Conservation (phyloP, 1,284 basidiomycete genomes). For the Schizopora paradoxa region DNA sequence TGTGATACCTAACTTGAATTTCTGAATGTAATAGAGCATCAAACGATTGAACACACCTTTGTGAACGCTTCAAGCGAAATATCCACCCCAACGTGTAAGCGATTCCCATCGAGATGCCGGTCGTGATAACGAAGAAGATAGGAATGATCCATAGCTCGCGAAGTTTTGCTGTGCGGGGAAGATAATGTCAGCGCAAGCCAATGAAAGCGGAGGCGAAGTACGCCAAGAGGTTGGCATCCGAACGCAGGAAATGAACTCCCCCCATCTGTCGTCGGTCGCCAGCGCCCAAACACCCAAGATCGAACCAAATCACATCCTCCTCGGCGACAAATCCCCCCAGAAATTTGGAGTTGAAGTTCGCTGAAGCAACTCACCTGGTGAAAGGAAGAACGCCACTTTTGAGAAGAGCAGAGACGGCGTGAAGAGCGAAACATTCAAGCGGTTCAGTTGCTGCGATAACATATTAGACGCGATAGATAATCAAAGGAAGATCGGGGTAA, state of each 20-base stretch:
- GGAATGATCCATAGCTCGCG: conserved; percentile 91
- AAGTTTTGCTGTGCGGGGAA: conserved; percentile 62
- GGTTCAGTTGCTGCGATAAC: conserved; percentile 59
- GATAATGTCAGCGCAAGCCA: conserved; percentile 23
- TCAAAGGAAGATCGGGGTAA: conserved; percentile 2
- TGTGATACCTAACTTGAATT: conserved; percentile 26
- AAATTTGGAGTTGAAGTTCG: neutral
- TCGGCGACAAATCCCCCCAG: neutral
- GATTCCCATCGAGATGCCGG: conserved; percentile 54
- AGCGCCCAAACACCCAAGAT: neutral
- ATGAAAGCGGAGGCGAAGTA: neutral
- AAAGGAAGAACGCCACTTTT: conserved; percentile 83
- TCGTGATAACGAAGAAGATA: conserved; percentile 72
- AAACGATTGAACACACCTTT: conserved; percentile 40
- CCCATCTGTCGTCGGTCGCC: too few species aligned
- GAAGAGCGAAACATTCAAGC: conserved; percentile 82
- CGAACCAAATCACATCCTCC: neutral
- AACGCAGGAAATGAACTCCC: too few species aligned
- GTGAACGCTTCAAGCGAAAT: conserved; percentile 53
- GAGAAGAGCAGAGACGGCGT: conserved; percentile 91
- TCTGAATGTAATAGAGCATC: neutral
- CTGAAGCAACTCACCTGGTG: conserved; percentile 45
- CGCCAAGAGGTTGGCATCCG: too few species aligned
- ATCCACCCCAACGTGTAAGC: conserved; percentile 46
- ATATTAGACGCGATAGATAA: neutral